These are phyloP conservation scores for Saposhnikovia divaricata DNA, from an alignment of 129 eudicot genomes.

Conservation along the genomic window DNA sequence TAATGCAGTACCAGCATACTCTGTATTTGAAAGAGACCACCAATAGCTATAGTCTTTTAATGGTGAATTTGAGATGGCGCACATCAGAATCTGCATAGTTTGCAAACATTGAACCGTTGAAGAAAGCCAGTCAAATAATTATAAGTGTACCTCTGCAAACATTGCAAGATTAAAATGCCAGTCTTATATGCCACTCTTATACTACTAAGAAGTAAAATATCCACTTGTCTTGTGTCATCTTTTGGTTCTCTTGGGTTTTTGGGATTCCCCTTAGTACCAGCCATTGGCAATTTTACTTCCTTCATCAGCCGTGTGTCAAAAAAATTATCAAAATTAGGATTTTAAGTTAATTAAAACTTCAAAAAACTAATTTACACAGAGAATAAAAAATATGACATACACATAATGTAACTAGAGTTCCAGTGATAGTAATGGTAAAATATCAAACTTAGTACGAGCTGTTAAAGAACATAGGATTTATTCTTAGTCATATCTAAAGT, in stretches of 20 bases:
- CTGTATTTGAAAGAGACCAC: constrained; percentile 98
- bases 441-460: neutral
- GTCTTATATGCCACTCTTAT: too few species aligned
- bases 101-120: neutral
- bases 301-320: constrained; percentile 29
- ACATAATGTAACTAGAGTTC: neutral
- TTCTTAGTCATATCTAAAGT: neutral
- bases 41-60: constrained; percentile 70
- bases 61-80: constrained; percentile 77
- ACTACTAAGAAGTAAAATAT: neutral
- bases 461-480: neutral
- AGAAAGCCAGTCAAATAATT: neutral
- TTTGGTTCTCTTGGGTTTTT: constrained; percentile 80
- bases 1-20: constrained; percentile 96
- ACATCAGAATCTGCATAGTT: constrained; percentile 59
- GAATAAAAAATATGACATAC: neutral
- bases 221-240: constrained; percentile 80
- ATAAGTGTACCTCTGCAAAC: neutral
- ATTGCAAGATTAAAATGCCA: neutral
- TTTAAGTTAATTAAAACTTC: neutral
- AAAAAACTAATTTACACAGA: neutral
- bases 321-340: constrained; percentile 17
- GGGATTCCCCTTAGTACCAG: constrained; percentile 82
- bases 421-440: neutral
- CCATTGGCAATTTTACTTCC: constrained; percentile 99